Evolutionary conservation across 306 rosid species (phyloP).

Genomic region (Styphnolobium japonicum): DNA sequence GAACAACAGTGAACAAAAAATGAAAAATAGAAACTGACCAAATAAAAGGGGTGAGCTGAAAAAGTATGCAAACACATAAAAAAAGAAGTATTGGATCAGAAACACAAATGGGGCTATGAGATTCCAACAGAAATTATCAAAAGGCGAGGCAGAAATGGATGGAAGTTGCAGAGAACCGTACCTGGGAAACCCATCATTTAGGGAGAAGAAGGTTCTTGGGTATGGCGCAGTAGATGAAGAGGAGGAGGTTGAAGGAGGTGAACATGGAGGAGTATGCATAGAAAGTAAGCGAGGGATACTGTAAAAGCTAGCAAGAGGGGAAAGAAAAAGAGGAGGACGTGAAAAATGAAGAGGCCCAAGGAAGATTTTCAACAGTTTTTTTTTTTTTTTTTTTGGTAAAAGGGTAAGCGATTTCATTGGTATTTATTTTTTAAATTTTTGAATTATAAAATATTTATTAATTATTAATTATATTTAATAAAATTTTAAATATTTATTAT

Average conservation of each 20-base stretch:
- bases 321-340: constrained; percentile 6
- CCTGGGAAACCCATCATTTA: constrained; percentile 32
- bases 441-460: too few relatives aligned
- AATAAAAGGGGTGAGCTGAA: neutral
- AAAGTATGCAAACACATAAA: constrained; percentile 8
- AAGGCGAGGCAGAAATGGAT: neutral
- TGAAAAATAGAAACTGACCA: constrained; percentile 13
- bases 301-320: neutral
- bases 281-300: constrained; percentile 34
- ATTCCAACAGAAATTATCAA: constrained; percentile 9
- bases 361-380: constrained; percentile 34
- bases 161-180: neutral
- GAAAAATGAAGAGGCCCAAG: constrained; percentile 19
- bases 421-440: too few relatives aligned
- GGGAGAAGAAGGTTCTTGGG: neutral
- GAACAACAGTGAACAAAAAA: neutral
- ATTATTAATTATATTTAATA: too few relatives aligned
- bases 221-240: constrained; percentile 16
- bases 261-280: neutral
- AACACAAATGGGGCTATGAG: constrained; percentile 39
- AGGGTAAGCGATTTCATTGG: too few relatives aligned
- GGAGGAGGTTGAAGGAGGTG: neutral
- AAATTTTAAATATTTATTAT: too few relatives aligned
- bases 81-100: constrained; percentile 31
- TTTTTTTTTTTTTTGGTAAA: neutral